A percentile compares a stretch with the other conserved stretches of the same genome.
Conservation (phyloP, 2,329 filamentous ascomycete species). For the Fusarium globosum region DNA sequence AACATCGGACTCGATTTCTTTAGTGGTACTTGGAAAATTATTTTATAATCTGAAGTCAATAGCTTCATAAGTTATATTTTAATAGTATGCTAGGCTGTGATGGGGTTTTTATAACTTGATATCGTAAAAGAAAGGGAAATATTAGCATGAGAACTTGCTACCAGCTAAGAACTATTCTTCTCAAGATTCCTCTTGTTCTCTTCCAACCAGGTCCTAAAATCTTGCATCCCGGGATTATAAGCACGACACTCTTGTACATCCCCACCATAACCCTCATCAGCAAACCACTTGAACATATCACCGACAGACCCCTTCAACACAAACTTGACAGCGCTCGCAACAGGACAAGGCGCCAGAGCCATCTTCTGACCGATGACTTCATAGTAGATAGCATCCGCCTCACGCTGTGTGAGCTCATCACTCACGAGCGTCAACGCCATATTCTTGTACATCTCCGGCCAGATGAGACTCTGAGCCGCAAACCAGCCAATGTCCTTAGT, state of each 20-base stretch:
- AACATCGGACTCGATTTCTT: background rate
- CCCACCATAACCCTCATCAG: conserved; percentile 31
- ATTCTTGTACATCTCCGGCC: conserved; percentile 43
- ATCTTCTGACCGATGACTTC: background rate
- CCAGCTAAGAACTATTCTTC: background rate
- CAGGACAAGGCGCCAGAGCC: conserved; percentile 15
- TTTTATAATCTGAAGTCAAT: accelerated
- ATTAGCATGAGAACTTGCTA: accelerated
- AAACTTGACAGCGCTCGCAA: conserved; percentile 25
- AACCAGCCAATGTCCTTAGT: conserved; percentile 56
- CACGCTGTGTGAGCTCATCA: conserved; percentile 28
- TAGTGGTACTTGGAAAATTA: accelerated
- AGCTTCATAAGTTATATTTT: background rate
- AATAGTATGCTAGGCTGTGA: too few species aligned
- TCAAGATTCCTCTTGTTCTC: background rate
- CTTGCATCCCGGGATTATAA: conserved; percentile 13
- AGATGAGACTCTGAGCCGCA: conserved; percentile 51
- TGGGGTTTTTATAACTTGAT: too few species aligned
- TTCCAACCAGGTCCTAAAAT: conserved; percentile 17
- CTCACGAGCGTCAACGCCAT: conserved; percentile 24
- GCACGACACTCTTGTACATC: conserved; percentile 11
- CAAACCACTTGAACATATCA: conserved; percentile 34
- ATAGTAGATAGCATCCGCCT: conserved; percentile 24
- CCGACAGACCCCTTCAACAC: conserved; percentile 18
- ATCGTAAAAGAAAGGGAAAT: too few species aligned